Base-by-base conservation (phyloP, 106 monocot species). In the Narthecium ossifragum region DNA sequence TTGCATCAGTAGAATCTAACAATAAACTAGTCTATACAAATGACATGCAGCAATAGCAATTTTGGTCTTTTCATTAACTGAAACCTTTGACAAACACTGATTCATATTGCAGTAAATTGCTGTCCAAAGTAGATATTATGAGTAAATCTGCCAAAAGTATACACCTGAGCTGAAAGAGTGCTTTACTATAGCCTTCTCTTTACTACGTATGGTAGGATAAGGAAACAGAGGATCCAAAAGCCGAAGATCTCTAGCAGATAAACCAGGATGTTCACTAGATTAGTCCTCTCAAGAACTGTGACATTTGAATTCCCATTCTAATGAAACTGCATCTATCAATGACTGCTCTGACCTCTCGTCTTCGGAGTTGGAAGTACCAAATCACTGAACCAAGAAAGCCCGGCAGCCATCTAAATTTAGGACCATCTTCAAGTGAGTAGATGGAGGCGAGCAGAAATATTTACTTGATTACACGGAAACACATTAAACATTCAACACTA, bases 141-240 rank as follows among this genome's bases (percentile, higher is more conserved):
- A 85, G 57, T 31, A 81, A 74, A 58, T 88, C 88, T 0, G 88
- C 84, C 48, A 61, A 84, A 26, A 89, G 84, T 46, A 89, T 89
- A 54, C 88, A 89, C 62, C 88, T 56, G 17, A 89, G 69, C 36
- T 84, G 73, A 83, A 5, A 89, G 74, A 57, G 70, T 89, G 77
- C n/a, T 80, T 73, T n/a, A 84, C 84, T 31, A 89, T 84, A 11
- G 88, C 88, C 36, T 72, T 84, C 80, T 89, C 84, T 13, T 84
- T 69, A 23, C 82, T 73, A 7, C 77, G 52, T n/a, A 82, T 82
- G 3, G 77, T 66, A 37, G 76, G 82, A 28, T 80, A 84, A 22
- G 77, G 76, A 55, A 88, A 88, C 18, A 88, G 57, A 27, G 83
- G 88, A 56, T 88, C 88, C 12, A 55, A 18, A 15, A 55, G 31